These are phyloP conservation scores for Ophiocordyceps robertsii DNA, from an alignment of 2,329 filamentous ascomycete species.

Conservation along the genomic window DNA sequence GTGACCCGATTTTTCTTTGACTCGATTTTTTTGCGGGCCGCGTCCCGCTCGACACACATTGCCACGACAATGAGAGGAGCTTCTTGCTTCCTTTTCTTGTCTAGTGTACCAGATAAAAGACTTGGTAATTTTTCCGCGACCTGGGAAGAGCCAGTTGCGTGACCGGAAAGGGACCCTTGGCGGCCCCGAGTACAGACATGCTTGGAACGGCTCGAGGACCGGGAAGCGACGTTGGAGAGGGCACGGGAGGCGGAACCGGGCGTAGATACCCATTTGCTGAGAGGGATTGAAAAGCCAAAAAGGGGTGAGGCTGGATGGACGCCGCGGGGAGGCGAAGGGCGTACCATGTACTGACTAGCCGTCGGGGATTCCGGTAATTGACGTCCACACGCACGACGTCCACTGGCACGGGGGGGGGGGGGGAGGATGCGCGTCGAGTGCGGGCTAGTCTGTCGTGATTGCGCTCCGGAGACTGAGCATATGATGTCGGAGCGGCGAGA, in stretches of 20 bases:
- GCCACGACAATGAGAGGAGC: neutral
- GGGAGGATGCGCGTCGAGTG: too few relatives aligned
- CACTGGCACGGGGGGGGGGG: neutral
- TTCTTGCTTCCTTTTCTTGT: neutral
- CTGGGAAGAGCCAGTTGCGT: neutral
- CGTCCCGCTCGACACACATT: neutral
- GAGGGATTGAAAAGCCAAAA: slow-evolving; percentile 3
- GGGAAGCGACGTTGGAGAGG: slow-evolving; percentile 3
- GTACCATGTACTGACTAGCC: neutral
- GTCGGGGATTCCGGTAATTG: slow-evolving; percentile 1
- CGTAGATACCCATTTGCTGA: slow-evolving; percentile 20
- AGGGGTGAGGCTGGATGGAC: neutral
- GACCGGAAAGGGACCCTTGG: neutral
- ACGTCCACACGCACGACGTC: neutral
- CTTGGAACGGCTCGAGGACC: neutral
- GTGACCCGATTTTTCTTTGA: neutral
- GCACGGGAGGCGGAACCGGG: neutral
- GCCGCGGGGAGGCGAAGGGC: neutral
- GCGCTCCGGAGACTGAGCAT: too few relatives aligned
- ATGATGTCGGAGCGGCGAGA: too few relatives aligned
- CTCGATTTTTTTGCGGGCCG: neutral
- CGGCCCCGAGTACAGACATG: neutral
- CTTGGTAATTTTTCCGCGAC: neutral
- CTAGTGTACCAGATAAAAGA: neutral
- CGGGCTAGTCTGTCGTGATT: too few relatives aligned